Percentiles rank a stretch among this genome's conserved stretches.
These are phyloP conservation scores for Neurospora tetrasperma DNA, from an alignment of 495 filamentous ascomycete genomes.

Conservation along the genomic window DNA sequence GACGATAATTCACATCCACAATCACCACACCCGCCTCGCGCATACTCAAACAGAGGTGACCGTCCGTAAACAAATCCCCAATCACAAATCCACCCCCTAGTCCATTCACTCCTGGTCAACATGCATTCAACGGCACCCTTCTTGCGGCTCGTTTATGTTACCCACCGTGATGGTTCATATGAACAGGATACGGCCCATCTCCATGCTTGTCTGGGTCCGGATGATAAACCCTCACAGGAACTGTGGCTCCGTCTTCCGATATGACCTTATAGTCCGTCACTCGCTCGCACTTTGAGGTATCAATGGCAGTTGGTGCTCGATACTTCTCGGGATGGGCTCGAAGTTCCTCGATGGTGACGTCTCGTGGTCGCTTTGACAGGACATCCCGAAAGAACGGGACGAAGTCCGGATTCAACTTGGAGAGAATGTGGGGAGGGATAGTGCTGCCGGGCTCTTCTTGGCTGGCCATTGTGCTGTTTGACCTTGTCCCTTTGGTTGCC, in stretches of 20 bases:
- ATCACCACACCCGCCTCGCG: slow-evolving; percentile 32
- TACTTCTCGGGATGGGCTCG: slow-evolving; percentile 29
- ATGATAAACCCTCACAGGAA: slow-evolving; percentile 36
- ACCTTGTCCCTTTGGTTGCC: neutral
- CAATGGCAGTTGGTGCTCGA: slow-evolving; percentile 26
- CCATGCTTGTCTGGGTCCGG: slow-evolving; percentile 27
- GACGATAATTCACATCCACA: slow-evolving; percentile 44
- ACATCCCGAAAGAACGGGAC: slow-evolving; percentile 11
- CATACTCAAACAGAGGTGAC: slow-evolving; percentile 34
- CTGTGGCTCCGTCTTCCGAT: slow-evolving; percentile 31
- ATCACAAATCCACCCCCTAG: slow-evolving; percentile 35
- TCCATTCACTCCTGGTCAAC: neutral
- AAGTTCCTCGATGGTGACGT: slow-evolving; percentile 34
- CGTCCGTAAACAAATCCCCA: slow-evolving; percentile 37
- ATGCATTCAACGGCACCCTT: neutral
- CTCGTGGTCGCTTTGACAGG: slow-evolving; percentile 17
- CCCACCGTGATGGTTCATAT: slow-evolving; percentile 40
- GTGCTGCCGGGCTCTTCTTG: neutral
- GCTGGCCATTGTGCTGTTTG: neutral
- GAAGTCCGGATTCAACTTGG: slow-evolving; percentile 18
- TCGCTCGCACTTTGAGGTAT: slow-evolving; percentile 23
- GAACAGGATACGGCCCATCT: slow-evolving; percentile 35
- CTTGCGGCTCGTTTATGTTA: neutral
- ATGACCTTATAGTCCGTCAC: slow-evolving; percentile 27
- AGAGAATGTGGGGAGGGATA: slow-evolving; percentile 12